Base-by-base conservation (phyloP, 202 grass and related monocot species). In the Setaria italica region DNA sequence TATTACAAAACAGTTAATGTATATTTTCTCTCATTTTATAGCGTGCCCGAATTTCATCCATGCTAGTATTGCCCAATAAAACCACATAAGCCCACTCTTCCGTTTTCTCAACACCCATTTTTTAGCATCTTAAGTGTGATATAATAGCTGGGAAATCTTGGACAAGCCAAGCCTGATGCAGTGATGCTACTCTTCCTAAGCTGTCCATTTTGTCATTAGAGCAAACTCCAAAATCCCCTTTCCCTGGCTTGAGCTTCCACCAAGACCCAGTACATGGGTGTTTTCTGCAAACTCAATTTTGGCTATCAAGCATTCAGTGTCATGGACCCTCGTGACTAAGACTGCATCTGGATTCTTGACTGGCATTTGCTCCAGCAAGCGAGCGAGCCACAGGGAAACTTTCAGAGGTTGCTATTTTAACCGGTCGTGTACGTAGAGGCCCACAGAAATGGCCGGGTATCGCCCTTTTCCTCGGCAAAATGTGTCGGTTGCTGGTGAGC, bases 291-390 rank as follows among this genome's bases (percentile, higher is more conserved):
- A 46, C 49, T 73, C 50, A 54, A 87, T 69, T 76, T 76, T 76
- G 62, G 85, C 62, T 90, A 70, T 87, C 85, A 87, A 69, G 69
- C 85, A 87, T 90, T 87, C 70, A 90, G 33, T 84, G 45, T 54
- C 42, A 84, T 76, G 89, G 80, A 54, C 80, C 77, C 75, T 48
- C 9, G 17, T 70, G 85, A 90, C 75, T 42, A 64, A 47, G 85
- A 87, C 84, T 70, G 51, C 56, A 60, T 66, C 49, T 30, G 39
- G 47, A 54, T 37, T 76, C 39, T 87, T 67, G 50, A 87, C 20
- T 21, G 53, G 78, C 55, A 82, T 87, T 84, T 86, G 67, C 51
- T 79, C 84, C 66, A 63, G 68, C 55, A 85, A 39, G 53, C 69
- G 50, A 71, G 54, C 70, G 51, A 71, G 47, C 13, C n/a, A 73